phyloP scores from a whole-genome alignment of 2,329 filamentous ascomycete genomes.

The Rhexocercosporidium sp. region DNA sequence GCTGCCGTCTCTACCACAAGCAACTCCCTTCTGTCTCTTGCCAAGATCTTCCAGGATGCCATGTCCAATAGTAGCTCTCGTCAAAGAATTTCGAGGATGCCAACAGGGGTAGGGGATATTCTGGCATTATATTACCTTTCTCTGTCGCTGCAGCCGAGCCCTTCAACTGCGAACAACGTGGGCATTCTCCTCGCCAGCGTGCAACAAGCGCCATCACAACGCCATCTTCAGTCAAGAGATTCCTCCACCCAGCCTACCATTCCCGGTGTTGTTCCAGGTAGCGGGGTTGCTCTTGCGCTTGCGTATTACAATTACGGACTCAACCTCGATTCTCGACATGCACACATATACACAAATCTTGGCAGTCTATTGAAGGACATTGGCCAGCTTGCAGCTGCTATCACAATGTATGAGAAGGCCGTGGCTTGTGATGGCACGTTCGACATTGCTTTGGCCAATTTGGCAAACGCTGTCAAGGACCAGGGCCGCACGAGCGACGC shows the following conservation, averaged over 20 bases:
- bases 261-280: slow-evolving; percentile 83
- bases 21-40: slow-evolving; percentile 90
- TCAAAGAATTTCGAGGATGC: slow-evolving; percentile 60
- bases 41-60: slow-evolving; percentile 97
- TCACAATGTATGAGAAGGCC: slow-evolving; percentile 96
- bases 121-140: slow-evolving; percentile 95
- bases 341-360: slow-evolving; percentile 95
- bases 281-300: slow-evolving; percentile 84
- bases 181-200: slow-evolving; percentile 96
- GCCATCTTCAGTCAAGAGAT: slow-evolving; percentile 40
- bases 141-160: slow-evolving; percentile 90
- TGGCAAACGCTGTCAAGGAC: slow-evolving; percentile 98
- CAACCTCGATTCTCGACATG: slow-evolving; percentile 83
- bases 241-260: slow-evolving; percentile 54
- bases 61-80: slow-evolving; percentile 67
- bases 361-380: slow-evolving; percentile 96
- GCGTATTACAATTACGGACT: slow-evolving; percentile 96
- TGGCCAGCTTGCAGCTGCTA: slow-evolving; percentile 87
- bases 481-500: slow-evolving; percentile 91
- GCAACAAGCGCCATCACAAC: slow-evolving; percentile 65
- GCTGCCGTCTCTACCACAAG: slow-evolving; percentile 92
- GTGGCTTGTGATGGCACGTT: slow-evolving; percentile 93
- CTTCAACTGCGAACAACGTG: slow-evolving; percentile 97
- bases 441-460: slow-evolving; percentile 94
- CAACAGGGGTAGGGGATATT: slow-evolving; percentile 87